A percentile compares a stretch with the other conserved stretches of the same genome.
phyloP scores from a whole-genome alignment of 495 filamentous ascomycete genomes.

The Penicillium salamii region DNA sequence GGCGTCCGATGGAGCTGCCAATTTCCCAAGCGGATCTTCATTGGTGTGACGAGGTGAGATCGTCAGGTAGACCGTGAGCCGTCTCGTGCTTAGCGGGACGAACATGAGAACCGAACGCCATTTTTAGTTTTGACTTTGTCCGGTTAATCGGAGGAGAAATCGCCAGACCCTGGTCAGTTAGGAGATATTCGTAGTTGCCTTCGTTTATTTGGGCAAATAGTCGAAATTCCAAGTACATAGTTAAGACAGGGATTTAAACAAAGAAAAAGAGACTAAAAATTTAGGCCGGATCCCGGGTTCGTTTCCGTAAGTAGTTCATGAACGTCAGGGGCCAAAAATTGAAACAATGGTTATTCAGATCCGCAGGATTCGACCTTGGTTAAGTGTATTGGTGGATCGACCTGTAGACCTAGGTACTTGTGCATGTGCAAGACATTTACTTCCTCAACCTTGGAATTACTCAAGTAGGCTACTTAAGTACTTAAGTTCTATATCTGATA shows the following conservation, averaged over 20 bases:
- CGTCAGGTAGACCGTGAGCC: conserved; percentile 18
- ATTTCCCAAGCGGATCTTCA: conserved; percentile 21
- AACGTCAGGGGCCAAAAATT: conserved; percentile 8
- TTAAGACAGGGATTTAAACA: not conserved
- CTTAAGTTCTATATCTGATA: too few species aligned
- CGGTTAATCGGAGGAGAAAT: conserved; percentile 1
- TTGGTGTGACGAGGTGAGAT: conserved; percentile 29
- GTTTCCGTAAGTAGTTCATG: not conserved
- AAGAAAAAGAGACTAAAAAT: conserved; percentile 1
- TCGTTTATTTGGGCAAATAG: too few species aligned
- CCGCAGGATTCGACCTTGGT: not conserved
- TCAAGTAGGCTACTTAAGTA: too few species aligned
- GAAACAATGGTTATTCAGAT: conserved; percentile 9
- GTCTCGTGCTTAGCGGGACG: conserved; percentile 17
- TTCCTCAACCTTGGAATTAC: too few species aligned
- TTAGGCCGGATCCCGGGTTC: not conserved
- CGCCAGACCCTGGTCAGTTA: too few species aligned
- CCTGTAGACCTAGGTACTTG: too few species aligned
- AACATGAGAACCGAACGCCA: conserved; percentile 17
- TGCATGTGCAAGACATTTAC: too few species aligned
- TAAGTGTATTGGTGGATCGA: too few species aligned
- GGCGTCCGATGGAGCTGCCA: conserved; percentile 18
- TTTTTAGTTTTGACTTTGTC: conserved; percentile 11
- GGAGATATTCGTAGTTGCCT: too few species aligned
- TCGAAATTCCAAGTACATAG: too few species aligned